phyloP scores from a whole-genome alignment of 2,329 filamentous ascomycete genomes.

The Venturia aucupariae region DNA sequence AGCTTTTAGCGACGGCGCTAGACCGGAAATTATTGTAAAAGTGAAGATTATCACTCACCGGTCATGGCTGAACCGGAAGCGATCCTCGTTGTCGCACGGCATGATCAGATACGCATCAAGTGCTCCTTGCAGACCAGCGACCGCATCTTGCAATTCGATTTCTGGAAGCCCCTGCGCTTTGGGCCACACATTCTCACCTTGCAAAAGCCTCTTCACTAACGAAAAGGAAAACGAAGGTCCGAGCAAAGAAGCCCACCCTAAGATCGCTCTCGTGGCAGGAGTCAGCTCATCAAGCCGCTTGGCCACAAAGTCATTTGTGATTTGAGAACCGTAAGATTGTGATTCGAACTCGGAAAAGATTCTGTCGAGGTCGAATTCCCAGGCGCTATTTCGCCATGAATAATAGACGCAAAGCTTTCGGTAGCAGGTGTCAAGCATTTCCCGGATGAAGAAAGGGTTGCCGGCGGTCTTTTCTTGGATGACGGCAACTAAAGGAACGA shows the following conservation, averaged over 20 bases:
- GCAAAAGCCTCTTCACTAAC: conserved; percentile 66
- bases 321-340: conserved; percentile 66
- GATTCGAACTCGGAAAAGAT: conserved; percentile 79
- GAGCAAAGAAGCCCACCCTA: conserved; percentile 79
- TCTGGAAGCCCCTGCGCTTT: conserved; percentile 40
- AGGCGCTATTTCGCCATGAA: conserved; percentile 71
- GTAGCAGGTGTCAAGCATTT: conserved; percentile 82
- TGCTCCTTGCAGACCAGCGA: conserved; percentile 72
- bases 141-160: conserved; percentile 55
- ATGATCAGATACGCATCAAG: conserved; percentile 74
- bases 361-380: conserved; percentile 77
- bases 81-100: conserved; percentile 73
- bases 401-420: conserved; percentile 85
- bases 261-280: conserved; percentile 60
- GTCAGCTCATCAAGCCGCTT: conserved; percentile 70
- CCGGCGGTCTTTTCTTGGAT: conserved; percentile 82
- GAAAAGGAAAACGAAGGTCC: conserved; percentile 78
- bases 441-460: conserved; percentile 83
- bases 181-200: conserved; percentile 49
- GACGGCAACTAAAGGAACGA: conserved; percentile 69
- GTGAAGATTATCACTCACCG: background rate
- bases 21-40: conserved; percentile 67
- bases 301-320: conserved; percentile 75
- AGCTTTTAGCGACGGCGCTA: conserved; percentile 16
- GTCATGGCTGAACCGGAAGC: conserved; percentile 80